A percentile compares a stretch with the other conserved stretches of the same genome.
Evolutionary conservation across 139 green algal genomes (phyloP).

Genomic region (Picochlorum sp.): DNA sequence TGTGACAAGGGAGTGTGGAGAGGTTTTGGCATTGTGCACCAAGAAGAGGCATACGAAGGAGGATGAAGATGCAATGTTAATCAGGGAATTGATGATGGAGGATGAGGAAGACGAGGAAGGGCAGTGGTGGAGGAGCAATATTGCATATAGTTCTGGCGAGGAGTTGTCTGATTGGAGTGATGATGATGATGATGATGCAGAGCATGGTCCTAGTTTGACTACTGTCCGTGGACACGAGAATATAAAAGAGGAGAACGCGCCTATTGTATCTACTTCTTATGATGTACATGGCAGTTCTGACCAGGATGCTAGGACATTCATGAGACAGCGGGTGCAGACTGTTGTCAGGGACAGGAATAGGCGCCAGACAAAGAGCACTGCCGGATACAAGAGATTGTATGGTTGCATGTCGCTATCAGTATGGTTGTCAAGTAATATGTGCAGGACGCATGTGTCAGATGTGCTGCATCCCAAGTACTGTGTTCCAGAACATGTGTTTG

Average conservation of each 20-base stretch:
- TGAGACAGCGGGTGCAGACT: neutral
- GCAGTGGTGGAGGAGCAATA: neutral
- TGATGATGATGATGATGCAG: neutral
- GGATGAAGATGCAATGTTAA: neutral
- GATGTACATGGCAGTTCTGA: too few relatives aligned
- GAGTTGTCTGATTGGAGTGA: neutral
- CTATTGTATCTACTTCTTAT: too few relatives aligned
- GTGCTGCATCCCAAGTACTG: neutral
- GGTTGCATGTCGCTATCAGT: neutral
- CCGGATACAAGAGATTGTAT: neutral
- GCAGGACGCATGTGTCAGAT: slow-evolving; percentile 3
- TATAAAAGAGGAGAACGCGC: neutral
- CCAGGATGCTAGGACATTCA: neutral
- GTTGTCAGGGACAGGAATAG: neutral
- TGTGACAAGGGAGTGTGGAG: neutral
- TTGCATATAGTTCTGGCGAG: neutral
- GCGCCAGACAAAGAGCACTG: neutral
- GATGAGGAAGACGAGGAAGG: neutral
- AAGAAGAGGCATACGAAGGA: neutral
- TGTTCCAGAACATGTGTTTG: neutral
- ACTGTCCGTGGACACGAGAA: neutral
- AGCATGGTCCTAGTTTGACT: neutral
- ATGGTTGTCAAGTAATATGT: neutral
- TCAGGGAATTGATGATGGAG: neutral
- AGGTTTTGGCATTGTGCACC: neutral